These are phyloP conservation scores for Ceratobasidium sp. DNA, from an alignment of 1,284 basidiomycete genomes.

Conservation along the genomic window DNA sequence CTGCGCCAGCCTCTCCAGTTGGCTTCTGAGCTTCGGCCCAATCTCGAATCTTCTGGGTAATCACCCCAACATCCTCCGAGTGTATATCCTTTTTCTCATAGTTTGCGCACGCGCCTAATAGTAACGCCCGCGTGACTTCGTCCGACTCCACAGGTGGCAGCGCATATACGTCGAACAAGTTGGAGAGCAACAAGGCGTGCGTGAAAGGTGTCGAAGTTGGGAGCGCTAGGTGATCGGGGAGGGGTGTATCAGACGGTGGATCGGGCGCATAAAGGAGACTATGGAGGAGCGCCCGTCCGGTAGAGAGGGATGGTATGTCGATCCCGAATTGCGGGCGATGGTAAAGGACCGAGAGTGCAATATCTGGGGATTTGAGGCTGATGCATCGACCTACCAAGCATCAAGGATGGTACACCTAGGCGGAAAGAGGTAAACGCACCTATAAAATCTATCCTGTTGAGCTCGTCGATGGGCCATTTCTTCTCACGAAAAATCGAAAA, in stretches of 20 bases:
- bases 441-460: conserved; percentile 38
- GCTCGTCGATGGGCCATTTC: conserved; percentile 24
- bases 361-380: conserved; percentile 45
- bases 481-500: conserved; percentile 30
- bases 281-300: conserved; percentile 51
- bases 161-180: conserved; percentile 42
- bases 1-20: background rate
- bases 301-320: conserved; percentile 48
- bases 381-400: conserved; percentile 19
- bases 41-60: conserved; percentile 19
- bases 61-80: background rate
- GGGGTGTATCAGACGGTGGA: conserved; percentile 24
- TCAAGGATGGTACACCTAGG: background rate
- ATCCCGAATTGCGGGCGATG: conserved; percentile 51
- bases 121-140: conserved; percentile 25
- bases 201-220: conserved; percentile 37
- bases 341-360: conserved; percentile 49
- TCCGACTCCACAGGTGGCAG: conserved; percentile 34
- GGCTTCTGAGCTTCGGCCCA: background rate
- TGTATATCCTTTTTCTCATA: background rate
- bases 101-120: conserved; percentile 20
- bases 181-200: conserved; percentile 27
- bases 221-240: conserved; percentile 22
- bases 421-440: background rate
- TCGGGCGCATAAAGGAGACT: conserved; percentile 42